Base-by-base conservation (phyloP, 805 yeast species). In the Zygoascus biomembranicola region DNA sequence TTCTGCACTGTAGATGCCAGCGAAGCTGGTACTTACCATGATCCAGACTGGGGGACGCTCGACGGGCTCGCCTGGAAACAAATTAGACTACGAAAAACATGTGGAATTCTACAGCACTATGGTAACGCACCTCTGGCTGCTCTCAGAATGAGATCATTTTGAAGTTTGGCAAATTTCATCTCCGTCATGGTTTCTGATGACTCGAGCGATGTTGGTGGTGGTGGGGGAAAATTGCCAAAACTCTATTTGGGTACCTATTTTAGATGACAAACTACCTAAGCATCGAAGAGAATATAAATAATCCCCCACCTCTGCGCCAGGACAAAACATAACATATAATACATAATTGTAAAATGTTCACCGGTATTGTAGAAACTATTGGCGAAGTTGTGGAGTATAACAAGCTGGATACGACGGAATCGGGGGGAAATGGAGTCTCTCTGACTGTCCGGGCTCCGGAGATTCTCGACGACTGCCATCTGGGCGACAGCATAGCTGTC, bases 21-120 rank as follows among this genome's bases (percentile, higher is more conserved):
- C 32, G 32, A 43, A 66, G 18, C 18, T 35, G n/a, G 19, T 35
- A 49, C 79, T 58, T 70, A 77, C 81, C 97, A 90, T 90, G 61
- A 90, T 85, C 97, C 97, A 94, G 56, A 94, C 82, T 18, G 99
- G 99, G 1, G 99, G 97, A 67, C 99, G 82, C 71, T 94, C 98
- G 43, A 92, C 97, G 56, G 73, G 73, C 66, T 92, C 96, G 50
- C 85, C 72, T 64, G 51, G 32, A 8, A 28, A 52, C 18, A 18
- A 11, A 42, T 23, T 23, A 23, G 28, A 23, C 6, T 23, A 23
- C 28, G 28, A 23, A 26, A 10, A 26, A 10, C 6, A 5, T 31
- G 6, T 11, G 8, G 19, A 46, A 3, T 46, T 19, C 11, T 16
- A 14, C 37, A 16, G 26, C 20, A 42, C 8, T 20, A 26, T 42